phyloP scores from a whole-genome alignment of 2,329 filamentous ascomycete genomes.

The Fusarium sp. region DNA sequence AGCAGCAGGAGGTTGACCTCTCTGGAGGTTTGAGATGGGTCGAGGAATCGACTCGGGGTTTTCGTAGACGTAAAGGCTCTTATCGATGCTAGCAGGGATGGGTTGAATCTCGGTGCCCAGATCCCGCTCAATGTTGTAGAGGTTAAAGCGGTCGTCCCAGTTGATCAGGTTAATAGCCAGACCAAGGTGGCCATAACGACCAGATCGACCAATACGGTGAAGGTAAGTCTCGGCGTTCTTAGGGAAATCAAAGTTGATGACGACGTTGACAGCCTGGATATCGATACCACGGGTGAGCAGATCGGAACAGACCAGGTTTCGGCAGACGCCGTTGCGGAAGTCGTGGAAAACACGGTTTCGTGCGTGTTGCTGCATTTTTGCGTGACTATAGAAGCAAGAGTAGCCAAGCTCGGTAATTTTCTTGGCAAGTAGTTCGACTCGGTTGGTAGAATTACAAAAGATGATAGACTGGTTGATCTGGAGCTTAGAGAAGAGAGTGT shows the following conservation, averaged over 20 bases:
- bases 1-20: slow-evolving; percentile 47
- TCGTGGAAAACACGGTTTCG: slow-evolving; percentile 99
- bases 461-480: slow-evolving; percentile 99
- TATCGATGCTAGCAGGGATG: slow-evolving; percentile 96
- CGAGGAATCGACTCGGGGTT: slow-evolving; percentile 95
- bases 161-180: slow-evolving; percentile 99
- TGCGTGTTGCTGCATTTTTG: slow-evolving; percentile 96
- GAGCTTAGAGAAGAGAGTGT: slow-evolving; percentile 98
- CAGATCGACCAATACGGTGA: slow-evolving; percentile 97
- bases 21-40: slow-evolving; percentile 71
- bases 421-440: slow-evolving; percentile 96
- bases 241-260: slow-evolving; percentile 99
- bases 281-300: slow-evolving; percentile 98
- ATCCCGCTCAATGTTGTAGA: slow-evolving; percentile 98
- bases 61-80: slow-evolving; percentile 98
- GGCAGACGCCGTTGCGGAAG: slow-evolving; percentile 97
- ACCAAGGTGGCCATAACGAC: slow-evolving; percentile 96
- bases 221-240: slow-evolving; percentile 99
- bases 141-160: slow-evolving; percentile 98
- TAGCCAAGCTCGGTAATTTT: slow-evolving; percentile 99
- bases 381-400: slow-evolving; percentile 99
- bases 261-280: slow-evolving; percentile 98
- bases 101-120: slow-evolving; percentile 97
- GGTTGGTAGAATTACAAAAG: slow-evolving; percentile 99
- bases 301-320: slow-evolving; percentile 98